Conservation (phyloP, 129 eudicot genomes). For the Flaveria bidentis region DNA sequence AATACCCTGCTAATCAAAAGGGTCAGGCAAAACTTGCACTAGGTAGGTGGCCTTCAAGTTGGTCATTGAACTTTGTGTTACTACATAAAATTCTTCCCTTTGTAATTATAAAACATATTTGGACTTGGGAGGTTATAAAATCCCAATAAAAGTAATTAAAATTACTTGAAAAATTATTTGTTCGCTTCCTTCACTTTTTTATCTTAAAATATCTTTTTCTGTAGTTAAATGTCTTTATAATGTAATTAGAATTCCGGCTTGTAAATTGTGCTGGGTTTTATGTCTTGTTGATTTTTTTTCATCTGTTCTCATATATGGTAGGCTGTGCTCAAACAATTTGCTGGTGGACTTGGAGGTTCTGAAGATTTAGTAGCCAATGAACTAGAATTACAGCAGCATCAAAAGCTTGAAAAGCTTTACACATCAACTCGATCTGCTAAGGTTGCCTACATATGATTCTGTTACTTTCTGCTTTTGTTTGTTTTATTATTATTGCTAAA, state of each 20-base stretch:
- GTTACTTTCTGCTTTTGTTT: slow-evolving; percentile 11
- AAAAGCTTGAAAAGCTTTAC: slow-evolving; percentile 84
- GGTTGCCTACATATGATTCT: slow-evolving; percentile 42
- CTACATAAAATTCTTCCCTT: too few relatives aligned
- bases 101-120: slow-evolving; percentile 3
- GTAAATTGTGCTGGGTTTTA: slow-evolving; percentile 5
- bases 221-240: neutral
- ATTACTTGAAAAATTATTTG: neutral
- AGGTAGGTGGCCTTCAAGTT: neutral
- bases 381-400: slow-evolving; percentile 70
- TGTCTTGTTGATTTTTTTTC: slow-evolving; percentile 9
- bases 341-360: slow-evolving; percentile 72
- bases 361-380: slow-evolving; percentile 61
- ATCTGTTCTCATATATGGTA: slow-evolving; percentile 29
- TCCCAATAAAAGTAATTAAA: neutral
- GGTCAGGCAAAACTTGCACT: neutral
- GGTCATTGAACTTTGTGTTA: neutral
- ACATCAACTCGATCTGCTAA: slow-evolving; percentile 87
- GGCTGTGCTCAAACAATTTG: slow-evolving; percentile 89
- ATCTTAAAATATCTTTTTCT: neutral
- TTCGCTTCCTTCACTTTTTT: neutral
- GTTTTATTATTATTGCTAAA: neutral
- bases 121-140: neutral
- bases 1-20: neutral
- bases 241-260: slow-evolving; percentile 10